Percentiles rank a stretch among this genome's conserved stretches.
These are phyloP conservation scores for Oryza brachyantha DNA, from an alignment of 176 grass and related monocot species.

Conservation along the genomic window DNA sequence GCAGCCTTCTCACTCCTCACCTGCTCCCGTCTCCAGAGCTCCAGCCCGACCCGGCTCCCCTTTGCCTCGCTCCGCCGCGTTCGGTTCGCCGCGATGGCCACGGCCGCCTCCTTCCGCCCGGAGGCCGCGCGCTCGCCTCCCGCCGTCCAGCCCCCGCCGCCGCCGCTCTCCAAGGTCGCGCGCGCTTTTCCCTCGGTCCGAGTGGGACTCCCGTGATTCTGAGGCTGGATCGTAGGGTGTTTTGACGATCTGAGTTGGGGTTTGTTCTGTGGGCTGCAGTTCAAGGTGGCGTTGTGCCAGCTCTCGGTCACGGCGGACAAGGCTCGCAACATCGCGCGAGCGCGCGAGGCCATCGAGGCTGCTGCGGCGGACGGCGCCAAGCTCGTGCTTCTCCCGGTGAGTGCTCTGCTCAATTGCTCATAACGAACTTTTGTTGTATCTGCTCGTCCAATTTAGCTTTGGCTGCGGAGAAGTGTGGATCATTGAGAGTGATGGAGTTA, in stretches of 20 bases:
- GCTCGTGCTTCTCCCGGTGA: constrained; percentile 88
- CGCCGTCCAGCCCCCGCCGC: constrained; percentile 43
- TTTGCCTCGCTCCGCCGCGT: neutral
- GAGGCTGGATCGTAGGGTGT: neutral
- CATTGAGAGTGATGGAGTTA: neutral
- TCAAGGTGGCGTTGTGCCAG: constrained; percentile 94
- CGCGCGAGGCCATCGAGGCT: constrained; percentile 68
- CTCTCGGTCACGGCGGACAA: constrained; percentile 80
- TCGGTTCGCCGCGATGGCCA: constrained; percentile 44
- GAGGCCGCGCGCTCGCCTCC: constrained; percentile 59
- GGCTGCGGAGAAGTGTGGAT: neutral
- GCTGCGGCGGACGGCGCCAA: constrained; percentile 74
- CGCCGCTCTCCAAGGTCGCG: constrained; percentile 62
- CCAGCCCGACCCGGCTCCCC: neutral
- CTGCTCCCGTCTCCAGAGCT: constrained; percentile 10
- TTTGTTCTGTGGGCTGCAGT: constrained; percentile 44
- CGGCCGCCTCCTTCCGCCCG: constrained; percentile 36
- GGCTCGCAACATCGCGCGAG: constrained; percentile 73
- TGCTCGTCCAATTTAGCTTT: neutral
- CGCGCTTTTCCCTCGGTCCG: neutral
- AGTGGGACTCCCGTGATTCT: neutral
- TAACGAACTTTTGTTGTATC: neutral
- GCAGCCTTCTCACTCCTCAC: constrained; percentile 37
- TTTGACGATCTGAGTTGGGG: constrained; percentile 11
- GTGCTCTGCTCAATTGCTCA: neutral